Conservation (phyloP, 129 eudicot species). For the Tagetes erecta region DNA sequence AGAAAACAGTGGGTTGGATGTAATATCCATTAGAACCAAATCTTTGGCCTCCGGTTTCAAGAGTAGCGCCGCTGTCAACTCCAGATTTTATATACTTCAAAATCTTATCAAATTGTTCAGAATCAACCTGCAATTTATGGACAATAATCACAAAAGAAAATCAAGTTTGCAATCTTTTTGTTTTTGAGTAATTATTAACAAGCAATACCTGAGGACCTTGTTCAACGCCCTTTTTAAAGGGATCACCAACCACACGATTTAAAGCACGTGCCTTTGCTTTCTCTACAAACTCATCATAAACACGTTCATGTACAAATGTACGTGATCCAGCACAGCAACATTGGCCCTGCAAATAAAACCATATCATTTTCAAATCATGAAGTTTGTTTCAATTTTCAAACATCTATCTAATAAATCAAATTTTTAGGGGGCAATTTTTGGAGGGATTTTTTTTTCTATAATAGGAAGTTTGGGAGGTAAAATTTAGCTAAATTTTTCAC, state of each 20-base stretch:
- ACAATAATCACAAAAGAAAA: neutral
- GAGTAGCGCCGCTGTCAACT: constrained; percentile 48
- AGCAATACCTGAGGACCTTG: constrained; percentile 63
- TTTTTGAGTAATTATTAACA: constrained; percentile 1
- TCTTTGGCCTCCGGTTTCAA: constrained; percentile 58
- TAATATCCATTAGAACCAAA: constrained; percentile 50
- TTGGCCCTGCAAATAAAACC: constrained; percentile 47
- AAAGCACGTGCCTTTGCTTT: constrained; percentile 48
- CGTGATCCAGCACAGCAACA: constrained; percentile 66
- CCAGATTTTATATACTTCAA: constrained; percentile 51
- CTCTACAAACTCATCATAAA: constrained; percentile 55
- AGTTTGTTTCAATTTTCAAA: too few species aligned
- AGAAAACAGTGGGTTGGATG: constrained; percentile 60
- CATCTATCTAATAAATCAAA: too few species aligned
- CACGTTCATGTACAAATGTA: constrained; percentile 58
- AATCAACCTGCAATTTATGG: constrained; percentile 39
- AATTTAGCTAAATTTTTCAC: too few species aligned
- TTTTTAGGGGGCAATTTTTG: too few species aligned
- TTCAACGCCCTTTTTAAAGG: constrained; percentile 47
- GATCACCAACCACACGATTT: constrained; percentile 54
- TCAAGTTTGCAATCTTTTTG: neutral
- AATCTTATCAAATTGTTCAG: constrained; percentile 51
- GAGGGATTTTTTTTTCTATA: too few species aligned
- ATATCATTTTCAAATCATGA: neutral
- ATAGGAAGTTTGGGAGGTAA: too few species aligned